A percentile compares a stretch with the other conserved stretches of the same genome.
Evolutionary conservation across 257 asterid genomes (phyloP).

Genomic region (Solanum acaule): DNA sequence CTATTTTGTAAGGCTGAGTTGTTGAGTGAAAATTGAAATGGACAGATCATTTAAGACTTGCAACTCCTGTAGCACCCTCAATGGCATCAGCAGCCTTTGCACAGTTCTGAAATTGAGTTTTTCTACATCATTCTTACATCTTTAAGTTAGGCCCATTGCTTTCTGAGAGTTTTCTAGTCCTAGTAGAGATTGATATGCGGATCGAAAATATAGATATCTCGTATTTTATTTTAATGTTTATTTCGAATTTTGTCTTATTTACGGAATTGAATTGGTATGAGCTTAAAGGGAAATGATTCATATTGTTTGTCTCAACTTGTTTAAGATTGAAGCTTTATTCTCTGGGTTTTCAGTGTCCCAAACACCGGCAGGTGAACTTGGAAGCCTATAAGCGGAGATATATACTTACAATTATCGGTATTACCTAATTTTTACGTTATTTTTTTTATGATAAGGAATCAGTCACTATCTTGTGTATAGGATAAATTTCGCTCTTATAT

Average conservation of each 20-base stretch:
- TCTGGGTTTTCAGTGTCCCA: too few relatives aligned
- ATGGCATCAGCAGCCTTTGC: too few relatives aligned
- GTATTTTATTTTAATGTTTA: neutral
- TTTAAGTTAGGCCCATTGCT: neutral
- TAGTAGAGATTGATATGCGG: neutral
- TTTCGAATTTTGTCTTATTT: neutral
- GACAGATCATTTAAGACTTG: neutral
- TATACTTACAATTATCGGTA: neutral
- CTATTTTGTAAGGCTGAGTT: conserved; percentile 57
- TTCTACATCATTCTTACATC: neutral
- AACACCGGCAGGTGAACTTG: neutral
- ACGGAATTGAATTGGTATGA: neutral
- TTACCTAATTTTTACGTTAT: neutral
- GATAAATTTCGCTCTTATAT: too few relatives aligned
- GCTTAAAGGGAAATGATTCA: neutral
- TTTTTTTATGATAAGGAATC: too few relatives aligned
- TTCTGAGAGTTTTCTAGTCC: neutral
- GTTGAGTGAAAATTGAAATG: conserved; percentile 23
- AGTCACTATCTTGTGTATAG: too few relatives aligned
- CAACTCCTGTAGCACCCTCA: too few relatives aligned
- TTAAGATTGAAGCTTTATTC: neutral
- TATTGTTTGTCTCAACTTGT: neutral
- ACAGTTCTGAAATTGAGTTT: too few relatives aligned
- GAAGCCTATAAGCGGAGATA: neutral
- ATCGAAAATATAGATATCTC: neutral